These are phyloP conservation scores for Podila epicladia DNA, from an alignment of 192 early-diverging fungal genomes.

Conservation along the genomic window DNA sequence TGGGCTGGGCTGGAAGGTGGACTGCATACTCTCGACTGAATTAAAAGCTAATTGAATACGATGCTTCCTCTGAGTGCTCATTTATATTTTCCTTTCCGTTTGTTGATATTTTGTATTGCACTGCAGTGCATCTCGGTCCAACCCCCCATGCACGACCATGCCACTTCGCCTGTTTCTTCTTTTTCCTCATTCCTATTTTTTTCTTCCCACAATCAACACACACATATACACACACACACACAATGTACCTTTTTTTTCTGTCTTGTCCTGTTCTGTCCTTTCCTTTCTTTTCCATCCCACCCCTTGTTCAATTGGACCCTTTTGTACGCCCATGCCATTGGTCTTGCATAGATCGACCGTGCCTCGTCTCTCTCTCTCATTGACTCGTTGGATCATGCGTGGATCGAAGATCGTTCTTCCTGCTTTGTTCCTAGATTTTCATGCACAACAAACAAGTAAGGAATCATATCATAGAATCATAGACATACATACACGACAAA, in stretches of 20 bases:
- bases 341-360: constrained; percentile 1
- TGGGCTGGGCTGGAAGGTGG: no score
- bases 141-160: no score
- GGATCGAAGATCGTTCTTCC: constrained; percentile 2
- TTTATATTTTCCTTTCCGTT: no score
- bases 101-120: no score
- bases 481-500: background rate
- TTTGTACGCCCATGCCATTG: background rate
- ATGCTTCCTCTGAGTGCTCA: no score
- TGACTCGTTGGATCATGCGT: background rate
- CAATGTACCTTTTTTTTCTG: constrained; percentile 5
- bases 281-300: background rate
- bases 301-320: background rate
- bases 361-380: background rate
- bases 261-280: background rate
- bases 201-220: background rate
- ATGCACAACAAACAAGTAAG: constrained; percentile 1
- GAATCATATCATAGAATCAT: background rate
- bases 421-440: background rate
- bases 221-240: no score
- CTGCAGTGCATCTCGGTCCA: no score
- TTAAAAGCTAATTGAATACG: no score
- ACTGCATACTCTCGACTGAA: no score
- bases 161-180: background rate
- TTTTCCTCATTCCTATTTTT: background rate